Evolutionary conservation across 345 rosid species (phyloP).

Genomic region (Balakata baccata): DNA sequence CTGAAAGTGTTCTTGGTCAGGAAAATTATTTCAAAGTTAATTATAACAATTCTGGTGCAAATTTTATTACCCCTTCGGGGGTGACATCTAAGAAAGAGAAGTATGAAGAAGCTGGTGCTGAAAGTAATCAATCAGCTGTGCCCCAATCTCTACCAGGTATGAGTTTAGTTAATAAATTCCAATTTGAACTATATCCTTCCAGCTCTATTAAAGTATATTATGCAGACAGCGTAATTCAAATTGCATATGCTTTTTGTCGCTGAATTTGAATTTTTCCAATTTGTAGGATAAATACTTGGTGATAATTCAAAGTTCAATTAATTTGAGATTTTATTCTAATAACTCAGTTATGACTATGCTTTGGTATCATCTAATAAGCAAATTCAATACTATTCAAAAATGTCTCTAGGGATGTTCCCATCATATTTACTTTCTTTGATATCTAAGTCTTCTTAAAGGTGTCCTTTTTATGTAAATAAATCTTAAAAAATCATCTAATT

Average conservation of each 20-base stretch:
- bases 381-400: too few relatives aligned
- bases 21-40: conserved; percentile 14
- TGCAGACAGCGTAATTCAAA: not conserved
- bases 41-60: conserved; percentile 19
- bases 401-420: too few relatives aligned
- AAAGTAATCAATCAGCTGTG: conserved; percentile 24
- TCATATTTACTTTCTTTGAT: too few relatives aligned
- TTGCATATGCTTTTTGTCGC: not conserved
- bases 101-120: conserved; percentile 36
- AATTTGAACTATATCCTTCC: not conserved
- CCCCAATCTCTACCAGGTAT: conserved; percentile 33
- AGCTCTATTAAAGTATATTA: not conserved
- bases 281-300: too few relatives aligned
- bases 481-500: too few relatives aligned
- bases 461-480: too few relatives aligned
- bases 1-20: conserved; percentile 14
- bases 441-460: too few relatives aligned
- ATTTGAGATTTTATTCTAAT: too few relatives aligned
- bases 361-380: too few relatives aligned
- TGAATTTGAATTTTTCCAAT: not conserved
- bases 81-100: conserved; percentile 28
- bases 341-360: too few relatives aligned
- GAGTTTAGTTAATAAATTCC: not conserved
- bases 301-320: too few relatives aligned
- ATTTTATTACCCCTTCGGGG: conserved; percentile 23